Evolutionary conservation across 2,329 filamentous ascomycete species (phyloP), one percentile per base, ranked within the genome.

Genomic region (Pezicula rhizophila): DNA sequence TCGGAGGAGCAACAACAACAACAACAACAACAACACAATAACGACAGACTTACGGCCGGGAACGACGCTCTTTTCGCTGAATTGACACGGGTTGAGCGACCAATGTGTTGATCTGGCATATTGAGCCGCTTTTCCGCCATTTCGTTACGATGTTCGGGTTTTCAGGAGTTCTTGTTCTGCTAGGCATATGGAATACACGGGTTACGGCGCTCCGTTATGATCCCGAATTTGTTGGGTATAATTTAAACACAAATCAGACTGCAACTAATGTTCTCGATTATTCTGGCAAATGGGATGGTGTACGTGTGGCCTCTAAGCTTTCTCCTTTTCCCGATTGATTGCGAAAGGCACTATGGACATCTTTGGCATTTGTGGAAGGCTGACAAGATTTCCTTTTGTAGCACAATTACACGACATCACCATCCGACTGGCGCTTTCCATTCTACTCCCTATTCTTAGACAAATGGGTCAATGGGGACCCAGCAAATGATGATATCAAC

Each of bases 371-470:
- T 23, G 3, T 23, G 12, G 11, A 31, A 31, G 28, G 28, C 28
- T 31, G 5, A 31, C 28, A 10, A 31, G 28, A 31, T 15, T 26
- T 15, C 20, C 26, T 8, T 31, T 5, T 25, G 8, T n/a, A 72
- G 52, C 76, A 79, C 60, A 65, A 60, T 4, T 83, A 77, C 56
- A 62, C 66, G 20, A 66, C 71, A 0, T 84, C 80, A 15, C 81
- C 81, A 1, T 61, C 68, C 0, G 84, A 79, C 56, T 85, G 81
- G 81, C 72, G 81, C 18, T 74, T 85, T 52, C 81, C 81, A 0
- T 79, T 83, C 59, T 85, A 85, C 61, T 81, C 78, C 12, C 65
- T 84, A 39, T 82, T 82, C 57, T 64, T 82, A 8, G 80, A 84
- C 61, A 69, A 79, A 50, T 84, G 77, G 57, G 79, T 81, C 35